A percentile compares a stretch with the other conserved stretches of the same genome.
phyloP scores from a whole-genome alignment of 2,329 filamentous ascomycete species.

The Colletotrichum shisoi region DNA sequence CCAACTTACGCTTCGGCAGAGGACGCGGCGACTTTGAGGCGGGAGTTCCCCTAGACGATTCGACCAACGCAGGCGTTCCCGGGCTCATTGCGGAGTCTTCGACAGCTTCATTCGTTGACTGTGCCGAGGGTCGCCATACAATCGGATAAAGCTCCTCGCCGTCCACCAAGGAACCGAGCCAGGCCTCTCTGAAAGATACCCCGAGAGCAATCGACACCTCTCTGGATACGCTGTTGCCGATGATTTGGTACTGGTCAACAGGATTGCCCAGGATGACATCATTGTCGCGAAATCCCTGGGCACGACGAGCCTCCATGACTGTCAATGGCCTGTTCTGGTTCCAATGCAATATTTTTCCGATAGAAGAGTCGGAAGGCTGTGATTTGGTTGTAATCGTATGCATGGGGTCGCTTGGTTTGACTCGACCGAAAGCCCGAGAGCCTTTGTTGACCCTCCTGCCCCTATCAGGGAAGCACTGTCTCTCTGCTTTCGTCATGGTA shows the following conservation, averaged over 20 bases:
- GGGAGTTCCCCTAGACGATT: neutral
- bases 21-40: neutral
- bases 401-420: slow-evolving; percentile 62
- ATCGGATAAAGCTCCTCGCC: slow-evolving; percentile 29
- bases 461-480: slow-evolving; percentile 50
- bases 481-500: slow-evolving; percentile 52
- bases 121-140: neutral
- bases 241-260: slow-evolving; percentile 66
- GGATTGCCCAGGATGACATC: slow-evolving; percentile 72
- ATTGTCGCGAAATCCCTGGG: slow-evolving; percentile 73
- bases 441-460: slow-evolving; percentile 25
- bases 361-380: slow-evolving; percentile 61
- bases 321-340: slow-evolving; percentile 66
- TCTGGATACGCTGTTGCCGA: slow-evolving; percentile 80
- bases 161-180: slow-evolving; percentile 49
- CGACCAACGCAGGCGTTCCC: neutral
- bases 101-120: neutral
- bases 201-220: slow-evolving; percentile 73
- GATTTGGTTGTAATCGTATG: slow-evolving; percentile 68
- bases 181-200: slow-evolving; percentile 68
- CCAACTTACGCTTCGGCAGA: slow-evolving; percentile 12
- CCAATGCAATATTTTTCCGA: slow-evolving; percentile 70
- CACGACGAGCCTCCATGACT: slow-evolving; percentile 71
- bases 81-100: neutral
- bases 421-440: slow-evolving; percentile 61